Evolutionary conservation across 768 basidiomycete genomes (phyloP), one percentile per base, ranked within the genome.

Genomic region (Mycena epipterygia): DNA sequence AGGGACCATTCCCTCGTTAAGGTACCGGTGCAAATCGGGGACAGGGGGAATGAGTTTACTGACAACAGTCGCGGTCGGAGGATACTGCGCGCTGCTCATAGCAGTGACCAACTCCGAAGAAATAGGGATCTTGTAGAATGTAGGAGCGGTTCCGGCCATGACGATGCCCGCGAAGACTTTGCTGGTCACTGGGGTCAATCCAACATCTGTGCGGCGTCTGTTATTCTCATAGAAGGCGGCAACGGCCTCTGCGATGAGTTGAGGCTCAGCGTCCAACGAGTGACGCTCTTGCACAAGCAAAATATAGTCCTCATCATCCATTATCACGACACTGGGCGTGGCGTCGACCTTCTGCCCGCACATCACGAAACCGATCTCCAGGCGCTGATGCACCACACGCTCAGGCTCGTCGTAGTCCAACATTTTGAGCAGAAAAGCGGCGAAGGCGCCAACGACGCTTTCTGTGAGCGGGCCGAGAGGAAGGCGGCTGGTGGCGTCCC

Each of bases 191-290:
- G 37, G 55, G 25, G 71, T 67, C 14, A 74, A 67, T 46, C 68
- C 73, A 27, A 44, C 44, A 14, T 35, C 32, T 16, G 37, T 63
- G 33, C 73, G 74, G 21, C 52, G 59, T 25, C 55, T 41, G 66
- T 79, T 78, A 73, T 79, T 82, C 49, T 74, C 72, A 64, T 75
- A 67, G 71, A 77, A 82, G 37, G 81, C 81, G 16, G 81, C 81
- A 53, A 83, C 77, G 7, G 80, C 79, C 39, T 73, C 70, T 16
- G 79, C 81, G 30, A 83, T 76, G 46, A 83, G 71, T 59, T 76
- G 77, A 17, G 81, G 75, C 59, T 81, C 81, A 23, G 79, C 76
- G 66, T 79, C 73, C 37, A 48, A 57, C 27, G 41, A 41, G 29
- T 56, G 19, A 30, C 37, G 59, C 67, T 35, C 14, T 57, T 79